Percentiles rank a stretch among this genome's conserved stretches.
phyloP scores from a whole-genome alignment of 305 asterid species.

The Rubia tinctorum region DNA sequence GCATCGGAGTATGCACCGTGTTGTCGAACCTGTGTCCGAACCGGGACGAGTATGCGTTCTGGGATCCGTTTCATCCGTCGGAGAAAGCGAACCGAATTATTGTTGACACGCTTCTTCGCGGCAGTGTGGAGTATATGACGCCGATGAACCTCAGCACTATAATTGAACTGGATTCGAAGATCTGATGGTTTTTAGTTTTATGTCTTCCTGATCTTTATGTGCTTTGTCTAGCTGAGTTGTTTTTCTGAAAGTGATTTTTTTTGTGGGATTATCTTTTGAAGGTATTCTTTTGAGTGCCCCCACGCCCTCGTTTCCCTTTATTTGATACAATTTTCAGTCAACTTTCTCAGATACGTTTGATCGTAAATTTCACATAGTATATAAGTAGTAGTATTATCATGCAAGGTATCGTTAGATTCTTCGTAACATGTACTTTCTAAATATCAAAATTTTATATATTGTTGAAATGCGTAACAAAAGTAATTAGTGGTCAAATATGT shows the following conservation, averaged over 20 bases:
- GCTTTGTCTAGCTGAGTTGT: background rate
- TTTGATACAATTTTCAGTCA: no score
- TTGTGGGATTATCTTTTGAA: background rate
- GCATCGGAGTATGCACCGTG: slow-evolving; percentile 62
- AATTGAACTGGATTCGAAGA: slow-evolving; percentile 53
- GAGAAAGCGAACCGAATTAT: slow-evolving; percentile 67
- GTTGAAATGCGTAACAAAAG: no score
- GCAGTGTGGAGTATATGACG: slow-evolving; percentile 54
- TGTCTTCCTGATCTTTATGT: background rate
- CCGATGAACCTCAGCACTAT: slow-evolving; percentile 93
- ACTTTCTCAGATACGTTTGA: no score
- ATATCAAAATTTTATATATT: no score
- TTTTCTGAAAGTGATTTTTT: background rate
- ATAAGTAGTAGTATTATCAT: no score
- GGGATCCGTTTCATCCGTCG: slow-evolving; percentile 88
- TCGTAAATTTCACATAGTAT: no score
- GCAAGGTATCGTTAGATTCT: no score
- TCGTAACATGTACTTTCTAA: no score
- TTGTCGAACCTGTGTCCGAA: slow-evolving; percentile 62
- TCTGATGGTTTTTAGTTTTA: slow-evolving; percentile 6
- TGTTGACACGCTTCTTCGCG: slow-evolving; percentile 52
- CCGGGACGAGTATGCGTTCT: slow-evolving; percentile 62
- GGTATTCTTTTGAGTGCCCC: background rate
- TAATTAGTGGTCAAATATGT: no score
- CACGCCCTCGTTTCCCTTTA: no score